Base-by-base conservation (phyloP, 2,329 filamentous ascomycete genomes). In the Clarireedia homoeocarpa region DNA sequence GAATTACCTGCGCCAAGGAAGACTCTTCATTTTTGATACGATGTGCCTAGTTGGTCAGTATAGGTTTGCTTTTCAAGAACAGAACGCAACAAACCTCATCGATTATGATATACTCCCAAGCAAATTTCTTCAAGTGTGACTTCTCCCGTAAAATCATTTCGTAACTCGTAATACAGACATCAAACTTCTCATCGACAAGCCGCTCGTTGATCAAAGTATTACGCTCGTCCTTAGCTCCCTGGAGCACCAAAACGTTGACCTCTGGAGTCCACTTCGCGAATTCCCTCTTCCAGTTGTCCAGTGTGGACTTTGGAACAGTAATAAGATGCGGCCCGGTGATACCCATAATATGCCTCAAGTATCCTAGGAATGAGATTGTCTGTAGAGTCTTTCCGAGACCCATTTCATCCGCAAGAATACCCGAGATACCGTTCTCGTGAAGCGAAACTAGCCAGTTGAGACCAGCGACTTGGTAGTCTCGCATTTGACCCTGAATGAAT, bases 1-100 rank as follows among this genome's bases (percentile, higher is more conserved):
- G 89, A 62, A 99, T 96, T 63, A 97, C 95, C 68, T 97, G 92
- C 3, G 94, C 91, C 3, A 99, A 79, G 0, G 94, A 96, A 0
- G 94, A 99, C 71, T 97, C 91, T 70, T 99, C 94, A 72, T 99
- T 99, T 77, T 99, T 99, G 81, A 99, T 99, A 59, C 94, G 90
- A 72, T 99, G 94, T 2, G 94, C 86, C 68, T 71, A 47, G 36
- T 50, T 61, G 60, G 63, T 59, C 42, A 56, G 49, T 34, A 56
- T 15, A 34, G 5, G 23, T 36, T 17, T 42, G 9, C 2, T 30
- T 27, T 45, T 15, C 5, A 23, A 10, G 44, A 9, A 40, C 14
- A 24, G 7, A 45, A 17, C 26, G 46, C 15, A 45, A 56, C 62
- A 47, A 64, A 69, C 83, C 74, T 99, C 94, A 67, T 99, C 94